Evolutionary conservation across 129 eudicot genomes (phyloP).

Genomic region (Centrapalus pauciflorus): DNA sequence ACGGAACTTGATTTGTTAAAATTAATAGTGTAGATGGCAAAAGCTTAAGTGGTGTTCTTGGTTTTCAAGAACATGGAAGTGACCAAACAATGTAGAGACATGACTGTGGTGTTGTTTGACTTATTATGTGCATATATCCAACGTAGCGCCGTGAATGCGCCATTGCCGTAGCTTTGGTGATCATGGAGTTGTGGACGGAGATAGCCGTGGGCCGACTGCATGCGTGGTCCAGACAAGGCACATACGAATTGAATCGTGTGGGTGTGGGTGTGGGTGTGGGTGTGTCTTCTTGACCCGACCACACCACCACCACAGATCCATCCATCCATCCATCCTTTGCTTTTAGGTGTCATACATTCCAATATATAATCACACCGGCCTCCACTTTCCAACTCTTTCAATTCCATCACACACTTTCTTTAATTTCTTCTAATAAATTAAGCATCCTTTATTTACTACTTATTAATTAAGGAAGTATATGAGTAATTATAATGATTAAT

Average conservation of each 20-base stretch:
- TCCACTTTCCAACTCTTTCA: neutral
- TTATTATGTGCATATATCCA: neutral
- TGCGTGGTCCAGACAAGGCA: slow-evolving; percentile 34
- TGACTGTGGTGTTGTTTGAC: slow-evolving; percentile 14
- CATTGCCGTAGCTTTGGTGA: neutral
- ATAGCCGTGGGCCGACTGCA: neutral
- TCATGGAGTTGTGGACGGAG: slow-evolving; percentile 2
- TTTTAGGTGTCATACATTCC: slow-evolving; percentile 1
- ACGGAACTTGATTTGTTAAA: too few species aligned
- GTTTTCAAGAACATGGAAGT: neutral
- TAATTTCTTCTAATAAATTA: too few species aligned
- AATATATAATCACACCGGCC: neutral
- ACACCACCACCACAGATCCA: slow-evolving; percentile 9
- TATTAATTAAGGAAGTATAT: too few species aligned
- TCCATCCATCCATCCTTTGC: slow-evolving; percentile 10
- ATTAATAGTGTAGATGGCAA: too few species aligned
- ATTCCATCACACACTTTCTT: neutral
- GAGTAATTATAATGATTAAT: too few species aligned
- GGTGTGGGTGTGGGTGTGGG: too few species aligned
- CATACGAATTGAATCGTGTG: slow-evolving; percentile 1
- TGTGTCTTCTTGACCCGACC: slow-evolving; percentile 10
- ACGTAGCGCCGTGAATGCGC: neutral
- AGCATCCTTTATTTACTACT: too few species aligned
- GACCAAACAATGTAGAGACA: neutral
- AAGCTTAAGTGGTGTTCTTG: neutral